Percentiles rank a stretch among this genome's conserved stretches.
These are phyloP conservation scores for Podila horticola DNA, from an alignment of 192 early-diverging fungal genomes.

Conservation along the genomic window DNA sequence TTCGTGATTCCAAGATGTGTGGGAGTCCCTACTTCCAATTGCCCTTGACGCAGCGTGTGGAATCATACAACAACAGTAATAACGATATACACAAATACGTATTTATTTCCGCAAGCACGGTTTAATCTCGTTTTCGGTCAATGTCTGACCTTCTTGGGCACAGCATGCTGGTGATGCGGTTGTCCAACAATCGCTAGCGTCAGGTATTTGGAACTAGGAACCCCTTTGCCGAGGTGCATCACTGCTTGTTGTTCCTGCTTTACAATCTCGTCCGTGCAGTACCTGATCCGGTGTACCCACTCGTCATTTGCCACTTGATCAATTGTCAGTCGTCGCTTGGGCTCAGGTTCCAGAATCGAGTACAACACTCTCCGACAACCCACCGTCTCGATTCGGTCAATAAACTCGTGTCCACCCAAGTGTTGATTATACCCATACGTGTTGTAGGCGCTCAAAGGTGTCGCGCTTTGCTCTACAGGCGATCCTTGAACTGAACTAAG, in stretches of 20 bases:
- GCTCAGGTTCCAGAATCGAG: conserved; percentile 82
- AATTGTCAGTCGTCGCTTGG: conserved; percentile 73
- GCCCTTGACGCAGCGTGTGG: too few species aligned
- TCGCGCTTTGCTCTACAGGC: background rate
- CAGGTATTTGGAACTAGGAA: conserved; percentile 3
- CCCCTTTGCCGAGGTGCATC: background rate
- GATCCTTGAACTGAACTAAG: conserved; percentile 10
- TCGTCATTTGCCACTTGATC: conserved; percentile 76
- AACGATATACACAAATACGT: too few species aligned
- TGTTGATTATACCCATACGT: conserved; percentile 62
- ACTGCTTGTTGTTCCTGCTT: conserved; percentile 20
- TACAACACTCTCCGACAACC: conserved; percentile 77
- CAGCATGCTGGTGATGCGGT: conserved; percentile 25
- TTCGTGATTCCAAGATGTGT: conserved; percentile 1
- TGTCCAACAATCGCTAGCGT: background rate
- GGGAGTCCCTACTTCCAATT: too few species aligned
- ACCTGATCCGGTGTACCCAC: conserved; percentile 74
- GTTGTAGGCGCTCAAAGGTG: conserved; percentile 22
- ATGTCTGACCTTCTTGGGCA: conserved; percentile 20
- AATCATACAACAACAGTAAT: too few species aligned
- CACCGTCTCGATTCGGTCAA: conserved; percentile 73
- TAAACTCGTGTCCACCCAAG: conserved; percentile 71
- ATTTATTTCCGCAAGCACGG: too few species aligned
- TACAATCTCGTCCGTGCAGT: conserved; percentile 54
- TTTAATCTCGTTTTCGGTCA: background rate